Base-by-base conservation (phyloP, 257 asterid species). In the Avicennia marina region DNA sequence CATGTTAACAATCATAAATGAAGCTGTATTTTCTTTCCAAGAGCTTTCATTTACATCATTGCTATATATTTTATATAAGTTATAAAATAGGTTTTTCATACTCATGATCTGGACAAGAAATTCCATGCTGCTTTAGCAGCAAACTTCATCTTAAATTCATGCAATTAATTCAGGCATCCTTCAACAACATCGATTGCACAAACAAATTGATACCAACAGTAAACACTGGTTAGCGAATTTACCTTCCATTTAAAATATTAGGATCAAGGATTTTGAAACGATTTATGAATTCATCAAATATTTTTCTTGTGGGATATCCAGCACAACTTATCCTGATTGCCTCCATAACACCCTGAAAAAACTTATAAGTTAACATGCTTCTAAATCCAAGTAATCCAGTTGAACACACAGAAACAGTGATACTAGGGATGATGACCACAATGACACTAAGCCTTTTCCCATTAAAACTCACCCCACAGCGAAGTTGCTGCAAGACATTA, bases 291-390 rank as follows among this genome's bases (percentile, higher is more conserved):
- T 90, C 97, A 48, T 75, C 75, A 65, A 86, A 90, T 41, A 76
- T 31, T 78, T 81, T 86, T 62, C 96, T 72, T 34, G 96, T 90
- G 67, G 96, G 97, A 75, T 65, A 90, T 67, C 97, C 97, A 61
- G 97, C 97, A 65, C 97, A 90, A 67, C 97, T 90, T 56, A 90
- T 90, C 75, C 97, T 83, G 69, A 90, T 87, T 45, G 97, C 97
- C 73, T 90, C 97, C 90, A 90, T 67, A 38, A 90, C 96, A 49
- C 97, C 96, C 97, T 90, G 75, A 47, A 63, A 24, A 29, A 24
- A 34, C 27, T 40, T 38, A 7, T 24, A 59, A 38, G 40, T 63
- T 42, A 36, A 26, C 70, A 58, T 43, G 52, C 56, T 53, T 56
- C 52, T 13, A 18, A 53, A 58, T 44, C 49, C 44, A 57, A 66